A percentile compares a stretch with the other conserved stretches of the same genome.
These are phyloP conservation scores for Aspergillus pseudotamarii DNA, from an alignment of 2,329 filamentous ascomycete genomes.

Conservation along the genomic window DNA sequence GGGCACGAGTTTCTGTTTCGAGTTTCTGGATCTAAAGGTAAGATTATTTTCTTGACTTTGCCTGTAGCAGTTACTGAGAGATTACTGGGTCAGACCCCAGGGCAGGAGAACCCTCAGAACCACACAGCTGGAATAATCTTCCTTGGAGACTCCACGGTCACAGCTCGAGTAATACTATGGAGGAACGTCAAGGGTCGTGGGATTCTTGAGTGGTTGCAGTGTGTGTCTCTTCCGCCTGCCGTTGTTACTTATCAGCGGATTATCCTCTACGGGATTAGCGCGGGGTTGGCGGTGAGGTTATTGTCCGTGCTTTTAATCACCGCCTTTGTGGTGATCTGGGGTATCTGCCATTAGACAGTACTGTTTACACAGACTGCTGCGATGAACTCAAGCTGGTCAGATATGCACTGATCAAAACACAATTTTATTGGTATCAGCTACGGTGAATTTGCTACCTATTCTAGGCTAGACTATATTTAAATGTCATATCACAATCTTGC, in stretches of 20 bases:
- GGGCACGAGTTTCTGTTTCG: background rate
- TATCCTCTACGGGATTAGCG: slow-evolving; percentile 27
- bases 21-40: slow-evolving; percentile 11
- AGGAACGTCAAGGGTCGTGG: background rate
- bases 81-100: slow-evolving; percentile 23
- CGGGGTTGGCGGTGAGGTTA: slow-evolving; percentile 30
- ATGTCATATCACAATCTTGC: background rate
- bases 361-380: too few species aligned
- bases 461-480: background rate
- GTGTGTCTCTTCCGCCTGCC: slow-evolving; percentile 25
- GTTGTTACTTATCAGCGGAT: slow-evolving; percentile 28
- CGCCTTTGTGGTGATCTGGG: slow-evolving; percentile 15
- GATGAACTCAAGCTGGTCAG: background rate
- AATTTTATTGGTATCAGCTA: background rate
- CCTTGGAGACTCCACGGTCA: slow-evolving; percentile 19
- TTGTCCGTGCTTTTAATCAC: slow-evolving; percentile 14
- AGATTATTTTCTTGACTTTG: slow-evolving; percentile 24
- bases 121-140: slow-evolving; percentile 21
- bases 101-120: slow-evolving; percentile 26
- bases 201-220: slow-evolving; percentile 14
- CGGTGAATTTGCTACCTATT: background rate
- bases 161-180: background rate
- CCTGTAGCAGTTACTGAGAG: slow-evolving; percentile 28
- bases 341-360: background rate
- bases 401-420: background rate